phyloP scores from a whole-genome alignment of 2,329 filamentous ascomycete genomes.

The Beauveria brongniartii region DNA sequence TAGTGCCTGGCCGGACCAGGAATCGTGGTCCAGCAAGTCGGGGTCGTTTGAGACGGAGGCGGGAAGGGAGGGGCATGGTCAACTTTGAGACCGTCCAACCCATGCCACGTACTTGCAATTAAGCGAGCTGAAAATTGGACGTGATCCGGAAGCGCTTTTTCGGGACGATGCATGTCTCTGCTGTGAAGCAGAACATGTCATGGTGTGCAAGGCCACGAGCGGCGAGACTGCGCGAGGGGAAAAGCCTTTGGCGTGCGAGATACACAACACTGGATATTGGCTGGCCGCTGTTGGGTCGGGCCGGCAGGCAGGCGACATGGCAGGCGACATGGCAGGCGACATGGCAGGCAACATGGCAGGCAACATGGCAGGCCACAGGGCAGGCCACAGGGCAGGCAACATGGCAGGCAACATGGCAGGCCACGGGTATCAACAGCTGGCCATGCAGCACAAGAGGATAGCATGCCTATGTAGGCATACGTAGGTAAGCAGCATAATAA shows the following conservation, averaged over 20 bases:
- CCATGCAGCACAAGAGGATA: neutral
- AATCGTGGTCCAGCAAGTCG: conserved; percentile 4
- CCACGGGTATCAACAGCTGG: neutral
- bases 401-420: neutral
- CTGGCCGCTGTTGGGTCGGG: neutral
- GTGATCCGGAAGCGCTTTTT: neutral
- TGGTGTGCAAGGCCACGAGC: neutral
- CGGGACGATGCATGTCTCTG: conserved; percentile 2
- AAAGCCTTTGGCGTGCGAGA: neutral
- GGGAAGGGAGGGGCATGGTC: neutral
- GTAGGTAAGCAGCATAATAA: neutral
- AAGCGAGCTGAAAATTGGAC: neutral
- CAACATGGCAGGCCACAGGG: neutral
- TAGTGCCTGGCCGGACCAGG: neutral
- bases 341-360: too few species aligned
- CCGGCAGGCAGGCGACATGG: neutral
- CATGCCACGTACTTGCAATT: neutral
- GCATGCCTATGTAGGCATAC: neutral
- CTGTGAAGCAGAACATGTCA: neutral
- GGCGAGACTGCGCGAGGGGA: neutral
- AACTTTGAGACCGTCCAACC: neutral
- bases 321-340: too few species aligned
- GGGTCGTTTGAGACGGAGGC: neutral
- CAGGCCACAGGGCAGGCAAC: too few species aligned
- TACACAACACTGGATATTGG: neutral